A percentile compares a stretch with the other conserved stretches of the same genome.
These are phyloP conservation scores for Trichosporon ovoides DNA, from an alignment of 1,284 basidiomycete species.

Conservation along the genomic window DNA sequence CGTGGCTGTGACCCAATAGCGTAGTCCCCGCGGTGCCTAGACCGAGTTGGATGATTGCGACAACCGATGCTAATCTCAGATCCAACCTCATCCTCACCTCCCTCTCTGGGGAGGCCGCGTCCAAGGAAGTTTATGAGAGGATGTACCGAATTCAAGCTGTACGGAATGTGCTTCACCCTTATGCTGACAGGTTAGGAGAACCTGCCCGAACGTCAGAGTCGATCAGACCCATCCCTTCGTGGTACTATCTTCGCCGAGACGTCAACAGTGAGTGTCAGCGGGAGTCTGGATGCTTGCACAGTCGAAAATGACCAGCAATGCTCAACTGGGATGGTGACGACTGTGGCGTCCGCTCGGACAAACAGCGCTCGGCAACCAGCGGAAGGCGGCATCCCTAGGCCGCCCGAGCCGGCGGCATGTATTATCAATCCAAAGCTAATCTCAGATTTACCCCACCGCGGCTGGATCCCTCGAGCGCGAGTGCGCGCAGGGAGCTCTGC, in stretches of 20 bases:
- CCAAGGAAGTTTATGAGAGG: conserved; percentile 60
- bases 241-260: conserved; percentile 73
- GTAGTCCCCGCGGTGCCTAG: no score
- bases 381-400: not conserved
- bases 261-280: conserved; percentile 59
- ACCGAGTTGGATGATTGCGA: not conserved
- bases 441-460: conserved; percentile 63
- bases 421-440: not conserved
- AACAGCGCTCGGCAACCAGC: not conserved
- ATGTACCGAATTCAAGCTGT: conserved; percentile 60
- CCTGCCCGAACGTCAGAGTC: not conserved
- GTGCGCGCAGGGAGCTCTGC: conserved; percentile 56
- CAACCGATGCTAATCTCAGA: conserved; percentile 33
- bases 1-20: not conserved
- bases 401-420: not conserved
- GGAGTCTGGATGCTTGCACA: not conserved
- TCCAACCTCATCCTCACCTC: conserved; percentile 78
- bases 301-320: not conserved
- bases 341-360: not conserved
- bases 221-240: not conserved
- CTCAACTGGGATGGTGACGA: not conserved
- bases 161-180: conserved; percentile 8
- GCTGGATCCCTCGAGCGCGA: conserved; percentile 71
- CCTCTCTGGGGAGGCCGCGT: conserved; percentile 67
- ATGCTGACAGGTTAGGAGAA: not conserved